Conservation (phyloP, 306 rosid genomes). For the Lablab purpureus region DNA sequence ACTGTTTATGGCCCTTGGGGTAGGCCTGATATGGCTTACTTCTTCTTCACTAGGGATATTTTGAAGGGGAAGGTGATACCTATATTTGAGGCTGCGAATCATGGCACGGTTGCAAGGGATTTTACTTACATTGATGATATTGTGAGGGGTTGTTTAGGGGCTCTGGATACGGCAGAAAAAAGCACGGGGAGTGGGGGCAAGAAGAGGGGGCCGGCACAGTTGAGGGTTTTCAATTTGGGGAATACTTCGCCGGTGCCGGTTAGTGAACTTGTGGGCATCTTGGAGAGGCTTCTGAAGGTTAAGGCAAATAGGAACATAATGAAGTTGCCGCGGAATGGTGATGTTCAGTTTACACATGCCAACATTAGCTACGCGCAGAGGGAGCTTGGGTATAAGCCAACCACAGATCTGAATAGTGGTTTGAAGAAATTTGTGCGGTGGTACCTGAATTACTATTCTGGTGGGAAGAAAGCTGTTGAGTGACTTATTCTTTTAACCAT, state of each 20-base stretch:
- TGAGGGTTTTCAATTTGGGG: constrained; percentile 94
- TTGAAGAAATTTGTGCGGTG: constrained; percentile 96
- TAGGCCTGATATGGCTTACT: constrained; percentile 97
- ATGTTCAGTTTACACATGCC: constrained; percentile 93
- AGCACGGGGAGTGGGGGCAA: constrained; percentile 98
- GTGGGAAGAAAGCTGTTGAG: constrained; percentile 80
- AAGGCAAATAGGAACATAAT: constrained; percentile 81
- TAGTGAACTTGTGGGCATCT: constrained; percentile 78
- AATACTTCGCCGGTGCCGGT: constrained; percentile 96
- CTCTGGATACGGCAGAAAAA: constrained; percentile 95
- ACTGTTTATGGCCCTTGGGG: constrained; percentile 99
- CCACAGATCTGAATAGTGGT: constrained; percentile 84
- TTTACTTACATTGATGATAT: constrained; percentile 97
- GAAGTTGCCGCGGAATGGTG: constrained; percentile 94
- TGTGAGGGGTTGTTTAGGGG: constrained; percentile 90
- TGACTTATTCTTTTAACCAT: constrained; percentile 58
- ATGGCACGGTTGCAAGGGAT: constrained; percentile 93
- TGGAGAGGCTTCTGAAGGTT: constrained; percentile 93
- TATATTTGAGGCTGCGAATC: constrained; percentile 84
- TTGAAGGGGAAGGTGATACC: constrained; percentile 83
- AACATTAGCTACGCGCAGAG: constrained; percentile 89
- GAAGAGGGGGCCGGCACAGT: constrained; percentile 88
- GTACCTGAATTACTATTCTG: constrained; percentile 81
- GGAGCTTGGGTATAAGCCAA: constrained; percentile 89
- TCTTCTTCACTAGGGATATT: constrained; percentile 88